These are phyloP conservation scores for Tetradesmus lagerheimii DNA, from an alignment of 139 green algal species.

Conservation along the genomic window DNA sequence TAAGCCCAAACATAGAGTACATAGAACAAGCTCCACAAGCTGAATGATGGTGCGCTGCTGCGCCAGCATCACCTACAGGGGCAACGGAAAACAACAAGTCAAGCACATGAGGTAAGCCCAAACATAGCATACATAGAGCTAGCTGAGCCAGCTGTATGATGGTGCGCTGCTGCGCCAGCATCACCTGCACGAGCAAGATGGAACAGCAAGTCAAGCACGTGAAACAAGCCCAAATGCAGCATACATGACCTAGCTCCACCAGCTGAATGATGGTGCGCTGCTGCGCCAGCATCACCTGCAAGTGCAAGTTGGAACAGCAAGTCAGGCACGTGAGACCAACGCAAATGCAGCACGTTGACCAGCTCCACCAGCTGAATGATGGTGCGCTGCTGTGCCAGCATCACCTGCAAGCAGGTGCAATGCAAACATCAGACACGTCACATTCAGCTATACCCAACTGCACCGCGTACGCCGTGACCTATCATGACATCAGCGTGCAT, in stretches of 20 bases:
- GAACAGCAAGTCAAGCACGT: too few species aligned
- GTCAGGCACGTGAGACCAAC: too few species aligned
- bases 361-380: slow-evolving; percentile 68
- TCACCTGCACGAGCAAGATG: slow-evolving; percentile 57
- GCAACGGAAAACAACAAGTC: too few species aligned
- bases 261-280: slow-evolving; percentile 73
- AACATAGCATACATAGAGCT: too few species aligned
- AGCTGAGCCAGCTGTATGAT: slow-evolving; percentile 68
- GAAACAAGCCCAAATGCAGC: too few species aligned
- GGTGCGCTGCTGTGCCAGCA: slow-evolving; percentile 76
- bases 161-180: slow-evolving; percentile 76
- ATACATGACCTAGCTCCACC: slow-evolving; percentile 62
- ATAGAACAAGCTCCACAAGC: slow-evolving; percentile 64
- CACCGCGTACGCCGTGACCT: too few species aligned
- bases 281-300: slow-evolving; percentile 74
- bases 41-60: slow-evolving; percentile 74
- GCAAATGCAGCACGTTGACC: too few species aligned
- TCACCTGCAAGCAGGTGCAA: slow-evolving; percentile 57
- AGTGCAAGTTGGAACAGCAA: too few species aligned
- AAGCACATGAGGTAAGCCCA: too few species aligned
- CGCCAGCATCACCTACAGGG: slow-evolving; percentile 66
- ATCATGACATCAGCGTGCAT: not conserved
- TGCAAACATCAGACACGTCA: too few species aligned
- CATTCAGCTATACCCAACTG: too few species aligned
- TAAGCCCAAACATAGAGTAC: too few species aligned